A percentile compares a stretch with the other conserved stretches of the same genome.
phyloP scores from a whole-genome alignment of 2,329 filamentous ascomycete genomes.

The Talaromyces sp. region DNA sequence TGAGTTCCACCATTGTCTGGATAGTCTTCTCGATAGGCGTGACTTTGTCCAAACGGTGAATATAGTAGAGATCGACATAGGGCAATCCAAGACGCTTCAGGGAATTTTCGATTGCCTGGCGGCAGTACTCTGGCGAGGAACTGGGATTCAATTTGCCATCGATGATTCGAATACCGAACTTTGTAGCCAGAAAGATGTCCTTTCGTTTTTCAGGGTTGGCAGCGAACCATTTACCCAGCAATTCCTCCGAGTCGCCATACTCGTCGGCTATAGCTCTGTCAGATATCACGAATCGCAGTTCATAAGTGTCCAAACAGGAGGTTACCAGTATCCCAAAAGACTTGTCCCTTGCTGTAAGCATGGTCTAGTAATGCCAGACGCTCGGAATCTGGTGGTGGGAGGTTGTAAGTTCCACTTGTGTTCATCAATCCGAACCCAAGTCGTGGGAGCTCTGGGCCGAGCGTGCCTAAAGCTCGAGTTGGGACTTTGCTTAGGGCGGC shows the following conservation, averaged over 20 bases:
- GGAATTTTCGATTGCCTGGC: constrained; percentile 61
- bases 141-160: constrained; percentile 67
- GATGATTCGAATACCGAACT: constrained; percentile 63
- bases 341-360: constrained; percentile 41
- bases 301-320: not conserved
- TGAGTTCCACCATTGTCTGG: constrained; percentile 36
- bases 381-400: constrained; percentile 37
- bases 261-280: constrained; percentile 24
- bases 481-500: constrained; percentile 7
- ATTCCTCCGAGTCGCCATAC: constrained; percentile 47
- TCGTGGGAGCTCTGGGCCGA: constrained; percentile 23
- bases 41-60: constrained; percentile 61
- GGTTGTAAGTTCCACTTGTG: constrained; percentile 27
- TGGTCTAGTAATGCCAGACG: constrained; percentile 44
- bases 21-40: constrained; percentile 50
- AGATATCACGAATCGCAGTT: not conserved
- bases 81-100: constrained; percentile 64
- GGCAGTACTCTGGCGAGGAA: constrained; percentile 58
- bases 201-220: constrained; percentile 40
- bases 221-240: constrained; percentile 50
- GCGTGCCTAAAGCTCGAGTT: constrained; percentile 22
- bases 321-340: constrained; percentile 40
- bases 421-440: constrained; percentile 23
- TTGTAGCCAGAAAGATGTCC: constrained; percentile 52
- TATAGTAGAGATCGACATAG: constrained; percentile 71